Base-by-base conservation (phyloP, 73 alveolate species). In the Paraurostyla sp. region DNA sequence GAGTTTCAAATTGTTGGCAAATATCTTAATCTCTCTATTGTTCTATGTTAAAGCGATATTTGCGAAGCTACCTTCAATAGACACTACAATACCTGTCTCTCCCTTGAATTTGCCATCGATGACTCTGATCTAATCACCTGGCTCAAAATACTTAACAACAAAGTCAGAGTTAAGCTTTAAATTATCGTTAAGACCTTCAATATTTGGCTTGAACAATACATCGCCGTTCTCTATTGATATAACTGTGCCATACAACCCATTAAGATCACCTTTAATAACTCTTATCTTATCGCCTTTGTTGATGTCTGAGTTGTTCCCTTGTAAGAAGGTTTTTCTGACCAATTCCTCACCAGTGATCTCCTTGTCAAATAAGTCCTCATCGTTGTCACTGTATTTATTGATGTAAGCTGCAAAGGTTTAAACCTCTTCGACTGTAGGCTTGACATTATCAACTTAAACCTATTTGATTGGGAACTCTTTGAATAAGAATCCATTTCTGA, bases 241-340 rank as follows among this genome's bases (percentile, higher is more conserved):
- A 0, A 97, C 99, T 13, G 76, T 75, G 16, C 99, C 99, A 15
- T 88, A 92, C 6, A 92, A 62, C 23, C 94, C 97, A 51, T 90
- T 94, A 7, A 92, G 91, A 45, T 93, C 99, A 18, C 98, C 99
- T 20, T 81, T 71, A 41, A 87, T 40, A 1, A 97, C 95, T 75
- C 86, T 92, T 29, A 97, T 95, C 51, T 87, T 92, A 85, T 97
- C 99, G 30, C 98, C 99, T 81, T 93, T 96, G 32, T 71, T 52
- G 65, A 49, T 78, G 42, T 73, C 92, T 82, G 94, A 59, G 59
- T 0, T 83, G 71, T 36, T 88, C 51, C 46, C 87, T 86, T 83
- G 80, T 43, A 85, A 46, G 27, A 78, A 78, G 16, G 88, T 71
- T 59, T 65, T 65, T 52, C 51, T 78, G 38, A 73, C 52, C 18